Evolutionary conservation across 192 early-diverging fungal genomes (phyloP), one percentile per base, ranked within the genome.

Genomic region (Umbelopsis sp.): DNA sequence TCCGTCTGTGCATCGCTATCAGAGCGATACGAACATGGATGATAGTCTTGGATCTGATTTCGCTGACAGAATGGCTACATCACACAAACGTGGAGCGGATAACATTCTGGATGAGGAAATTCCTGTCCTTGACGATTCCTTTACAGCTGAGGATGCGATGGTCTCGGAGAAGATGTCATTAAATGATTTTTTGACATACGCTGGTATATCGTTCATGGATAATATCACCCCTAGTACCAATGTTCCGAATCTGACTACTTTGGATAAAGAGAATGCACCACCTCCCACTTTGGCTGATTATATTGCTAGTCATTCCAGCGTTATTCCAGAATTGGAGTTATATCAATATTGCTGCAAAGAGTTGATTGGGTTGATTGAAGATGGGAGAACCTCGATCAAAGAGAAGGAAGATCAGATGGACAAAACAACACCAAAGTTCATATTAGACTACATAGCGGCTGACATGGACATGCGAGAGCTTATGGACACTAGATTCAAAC

Each of bases 331-430:
- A 22, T 37, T 71, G n/a, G 69, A 71, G 41, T 33, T 71, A 8
- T 71, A 71, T 22, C 69, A 71, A 44, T 71, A 71, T 7, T 71
- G 69, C 30, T 71, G 69, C 44, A 50, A 71, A 30, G 69, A 71
- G 37, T 27, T 71, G 13, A 58, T 33, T 22, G 27, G 51, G 7
- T 61, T 55, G 33, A 71, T 71, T 27, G 52, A 71, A 22, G 69
- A 71, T 9, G 69, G 69, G 3, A 71, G 55, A 3, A 18, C 41
- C 8, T 50, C 69, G 15, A 53, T 71, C 33, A 52, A 71, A 22
- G 53, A 55, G 37, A 61, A 41, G 3, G 69, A 71, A 46, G 69
- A 55, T n/a, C 44, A 71, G 45, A 53, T 58, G 25, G 20, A 53
- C 6, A 25, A 30, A 9, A 8, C 30, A n/a, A 71, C 27, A 16